Evolutionary conservation across 108 stramenopile genomes (phyloP).

Genomic region (Poteriospumella lacustris): DNA sequence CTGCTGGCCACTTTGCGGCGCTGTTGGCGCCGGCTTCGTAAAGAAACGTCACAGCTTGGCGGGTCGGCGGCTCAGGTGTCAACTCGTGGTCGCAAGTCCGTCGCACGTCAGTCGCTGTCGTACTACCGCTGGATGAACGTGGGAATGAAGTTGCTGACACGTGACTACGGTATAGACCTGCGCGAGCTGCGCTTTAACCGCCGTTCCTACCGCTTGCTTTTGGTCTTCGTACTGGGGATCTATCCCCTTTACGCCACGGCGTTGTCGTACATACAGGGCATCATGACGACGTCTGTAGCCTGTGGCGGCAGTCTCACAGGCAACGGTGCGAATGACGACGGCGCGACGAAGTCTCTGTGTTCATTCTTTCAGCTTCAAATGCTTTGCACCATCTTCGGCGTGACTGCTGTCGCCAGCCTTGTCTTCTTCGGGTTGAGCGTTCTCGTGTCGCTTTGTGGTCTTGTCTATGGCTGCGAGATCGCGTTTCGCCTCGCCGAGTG

Average conservation of each 20-base stretch:
- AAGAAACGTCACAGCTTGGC: no score
- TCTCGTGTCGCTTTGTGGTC: not conserved
- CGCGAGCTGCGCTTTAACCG: not conserved
- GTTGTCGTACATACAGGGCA: no score
- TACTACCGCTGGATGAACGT: not conserved
- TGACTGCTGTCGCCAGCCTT: not conserved
- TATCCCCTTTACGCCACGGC: not conserved
- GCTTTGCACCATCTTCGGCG: not conserved
- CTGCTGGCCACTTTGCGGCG: no score
- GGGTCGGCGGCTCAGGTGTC: no score
- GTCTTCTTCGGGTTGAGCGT: not conserved
- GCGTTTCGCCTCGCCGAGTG: not conserved
- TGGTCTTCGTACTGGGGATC: not conserved
- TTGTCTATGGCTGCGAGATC: slow-evolving; percentile 4
- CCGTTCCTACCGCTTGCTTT: not conserved
- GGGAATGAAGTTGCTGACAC: not conserved
- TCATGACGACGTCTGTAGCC: no score
- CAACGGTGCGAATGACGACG: no score
- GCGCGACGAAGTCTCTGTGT: not conserved
- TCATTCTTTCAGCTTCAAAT: not conserved
- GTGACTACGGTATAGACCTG: not conserved
- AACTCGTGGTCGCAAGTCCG: no score
- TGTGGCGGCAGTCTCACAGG: no score
- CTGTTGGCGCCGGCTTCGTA: no score
- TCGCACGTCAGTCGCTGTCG: no score